These are phyloP conservation scores for Diddensiella santjacobensis DNA, from an alignment of 805 yeast species.

Conservation along the genomic window DNA sequence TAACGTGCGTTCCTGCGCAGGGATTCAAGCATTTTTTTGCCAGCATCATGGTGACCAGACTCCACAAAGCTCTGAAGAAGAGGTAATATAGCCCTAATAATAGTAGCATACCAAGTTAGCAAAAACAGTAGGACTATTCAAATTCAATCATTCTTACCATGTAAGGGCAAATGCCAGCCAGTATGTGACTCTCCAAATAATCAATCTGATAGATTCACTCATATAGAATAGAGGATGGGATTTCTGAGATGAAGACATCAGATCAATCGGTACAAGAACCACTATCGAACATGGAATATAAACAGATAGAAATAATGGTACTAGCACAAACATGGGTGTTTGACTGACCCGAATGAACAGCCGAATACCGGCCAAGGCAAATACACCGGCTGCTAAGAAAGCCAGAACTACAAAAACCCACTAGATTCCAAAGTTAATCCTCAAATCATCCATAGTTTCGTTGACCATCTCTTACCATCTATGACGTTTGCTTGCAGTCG, in stretches of 20 bases:
- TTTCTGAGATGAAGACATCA: conserved; percentile 49
- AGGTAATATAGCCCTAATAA: conserved; percentile 49
- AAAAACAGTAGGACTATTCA: no score
- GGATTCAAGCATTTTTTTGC: conserved; percentile 52
- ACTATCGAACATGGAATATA: conserved; percentile 73
- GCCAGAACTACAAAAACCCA: conserved; percentile 26
- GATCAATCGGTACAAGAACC: conserved; percentile 69
- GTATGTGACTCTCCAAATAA: conserved; percentile 69
- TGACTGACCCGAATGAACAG: conserved; percentile 34
- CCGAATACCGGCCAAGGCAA: conserved; percentile 37
- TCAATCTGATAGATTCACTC: conserved; percentile 45
- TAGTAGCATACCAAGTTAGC: background rate
- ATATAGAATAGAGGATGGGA: conserved; percentile 45
- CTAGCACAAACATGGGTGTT: conserved; percentile 42
- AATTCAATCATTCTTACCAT: conserved; percentile 42
- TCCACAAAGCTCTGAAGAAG: conserved; percentile 67
- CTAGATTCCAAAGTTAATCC: conserved; percentile 2
- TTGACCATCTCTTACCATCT: background rate
- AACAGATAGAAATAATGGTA: conserved; percentile 55
- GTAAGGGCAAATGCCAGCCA: conserved; percentile 80
- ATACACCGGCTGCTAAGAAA: conserved; percentile 29
- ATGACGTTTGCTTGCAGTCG: background rate
- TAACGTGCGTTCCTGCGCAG: conserved; percentile 53
- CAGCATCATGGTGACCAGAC: conserved; percentile 58
- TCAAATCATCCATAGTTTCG: background rate